Evolutionary conservation across 2,329 filamentous ascomycete genomes (phyloP), one percentile per base, ranked within the genome.

Genomic region (Fusarium sp.): DNA sequence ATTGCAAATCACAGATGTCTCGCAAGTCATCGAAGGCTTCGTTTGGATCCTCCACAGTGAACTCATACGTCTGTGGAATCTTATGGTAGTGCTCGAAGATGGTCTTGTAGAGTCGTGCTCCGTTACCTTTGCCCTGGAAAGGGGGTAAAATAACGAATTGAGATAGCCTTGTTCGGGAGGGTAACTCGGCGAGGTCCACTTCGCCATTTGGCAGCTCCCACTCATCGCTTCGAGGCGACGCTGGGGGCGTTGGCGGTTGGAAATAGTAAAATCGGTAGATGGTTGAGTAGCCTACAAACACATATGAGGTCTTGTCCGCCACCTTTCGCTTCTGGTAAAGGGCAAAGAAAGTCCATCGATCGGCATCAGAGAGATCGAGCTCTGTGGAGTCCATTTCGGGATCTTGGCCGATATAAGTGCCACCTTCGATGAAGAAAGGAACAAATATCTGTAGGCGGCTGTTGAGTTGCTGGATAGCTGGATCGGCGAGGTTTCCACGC

Each of bases 11-110:
- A 75, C 90, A 91, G 57, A 92, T 84, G 78, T 96, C 93, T 73
- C 94, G 89, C 76, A 97, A 85, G 66, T 94, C 90, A 77, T 96
- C 93, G 75, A 97, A 97, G 2, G 88, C 90, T 78, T 95, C 93
- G 77, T 93, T 98, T 1, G 96, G 97, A 69, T 98, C 95, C 82
- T 99, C 96, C 10, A 99, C 91, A 0, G 95, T 97, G 77, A 99
- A 88, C 79, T 98, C 95, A 60, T 90, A 86, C 12, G 94, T 92
- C 67, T 91, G 90, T 0, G 88, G 81, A 63, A 92, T 88, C 38
- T 89, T 85, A 64, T 92, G 86, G 72, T 93, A 92, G 73, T 90
- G 83, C 12, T 87, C 83, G 78, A 94, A 95, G 73, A 98, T 93
- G 54, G 90, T 87, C 66, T 90, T 90, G 85, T 98, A 99, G 42